These are phyloP conservation scores for Stipa capillata DNA, from an alignment of 176 grass and related monocot genomes.

Conservation along the genomic window DNA sequence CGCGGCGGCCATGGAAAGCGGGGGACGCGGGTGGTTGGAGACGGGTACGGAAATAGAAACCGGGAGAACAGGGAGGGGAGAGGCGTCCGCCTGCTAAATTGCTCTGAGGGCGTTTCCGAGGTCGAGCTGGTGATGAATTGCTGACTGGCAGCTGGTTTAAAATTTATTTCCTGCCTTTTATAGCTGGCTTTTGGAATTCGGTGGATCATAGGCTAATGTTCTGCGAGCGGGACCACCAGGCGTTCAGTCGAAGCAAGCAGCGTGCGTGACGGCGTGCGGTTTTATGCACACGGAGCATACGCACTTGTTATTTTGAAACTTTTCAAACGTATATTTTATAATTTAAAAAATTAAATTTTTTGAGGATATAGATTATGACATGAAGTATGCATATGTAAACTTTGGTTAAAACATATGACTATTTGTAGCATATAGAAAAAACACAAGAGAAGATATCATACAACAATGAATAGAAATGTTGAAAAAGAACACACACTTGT, in stretches of 20 bases:
- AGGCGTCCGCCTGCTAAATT: background rate
- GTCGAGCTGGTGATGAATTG: background rate
- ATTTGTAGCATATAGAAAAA: too few relatives aligned
- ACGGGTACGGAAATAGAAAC: constrained; percentile 29
- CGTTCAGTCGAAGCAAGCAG: background rate
- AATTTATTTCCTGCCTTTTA: background rate
- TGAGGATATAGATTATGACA: too few relatives aligned
- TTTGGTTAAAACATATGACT: too few relatives aligned
- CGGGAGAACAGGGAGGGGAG: background rate
- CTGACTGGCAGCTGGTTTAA: background rate
- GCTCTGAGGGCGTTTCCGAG: background rate
- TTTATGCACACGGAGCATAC: too few relatives aligned
- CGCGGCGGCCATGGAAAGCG: constrained; percentile 38
- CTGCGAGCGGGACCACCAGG: background rate
- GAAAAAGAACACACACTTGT: too few relatives aligned
- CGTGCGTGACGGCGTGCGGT: too few relatives aligned
- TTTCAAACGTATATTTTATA: too few relatives aligned
- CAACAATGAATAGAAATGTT: too few relatives aligned
- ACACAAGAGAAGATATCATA: too few relatives aligned
- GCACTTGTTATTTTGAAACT: too few relatives aligned
- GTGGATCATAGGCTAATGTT: background rate
- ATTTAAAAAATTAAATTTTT: too few relatives aligned
- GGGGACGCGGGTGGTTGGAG: constrained; percentile 19
- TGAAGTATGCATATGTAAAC: too few relatives aligned
- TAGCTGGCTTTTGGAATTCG: background rate